phyloP scores from a whole-genome alignment of 2,329 filamentous ascomycete species.

The Apiospora hydei region DNA sequence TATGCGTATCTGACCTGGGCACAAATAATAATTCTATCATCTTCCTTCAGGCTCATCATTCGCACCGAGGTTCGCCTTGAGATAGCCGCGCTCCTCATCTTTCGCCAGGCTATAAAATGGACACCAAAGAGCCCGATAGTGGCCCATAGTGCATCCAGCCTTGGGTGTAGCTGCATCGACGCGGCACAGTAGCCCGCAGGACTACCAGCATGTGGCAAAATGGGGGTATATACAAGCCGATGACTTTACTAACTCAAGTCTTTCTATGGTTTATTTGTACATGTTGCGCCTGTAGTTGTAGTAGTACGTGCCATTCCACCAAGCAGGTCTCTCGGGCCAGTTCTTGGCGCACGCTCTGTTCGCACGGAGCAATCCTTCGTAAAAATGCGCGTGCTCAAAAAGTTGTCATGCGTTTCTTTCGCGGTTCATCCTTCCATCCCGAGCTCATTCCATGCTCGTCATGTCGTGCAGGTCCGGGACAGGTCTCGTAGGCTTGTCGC shows the following conservation, averaged over 20 bases:
- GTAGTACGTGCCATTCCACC: not conserved
- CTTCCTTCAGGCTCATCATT: not conserved
- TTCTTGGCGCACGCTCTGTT: not conserved
- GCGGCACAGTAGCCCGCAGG: not conserved
- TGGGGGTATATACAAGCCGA: conserved; percentile 19
- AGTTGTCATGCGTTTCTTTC: not conserved
- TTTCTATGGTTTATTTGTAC: conserved; percentile 13
- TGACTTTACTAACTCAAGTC: not conserved
- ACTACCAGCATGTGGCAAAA: not conserved
- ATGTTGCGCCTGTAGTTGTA: not conserved
- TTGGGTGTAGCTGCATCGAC: not conserved
- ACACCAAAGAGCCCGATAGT: not conserved
- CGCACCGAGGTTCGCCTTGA: too few species aligned
- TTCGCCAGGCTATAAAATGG: not conserved
- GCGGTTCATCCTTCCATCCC: not conserved
- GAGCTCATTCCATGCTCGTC: conserved; percentile 69
- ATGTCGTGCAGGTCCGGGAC: conserved; percentile 69
- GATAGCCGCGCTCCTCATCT: not conserved
- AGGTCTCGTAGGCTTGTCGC: conserved; percentile 68
- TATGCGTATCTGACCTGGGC: not conserved
- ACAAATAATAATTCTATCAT: not conserved
- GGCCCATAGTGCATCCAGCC: not conserved
- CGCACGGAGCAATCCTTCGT: conserved; percentile 18
- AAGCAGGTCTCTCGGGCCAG: conserved; percentile 11
- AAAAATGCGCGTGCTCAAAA: not conserved